Percentiles rank a stretch among this genome's conserved stretches.
phyloP scores from a whole-genome alignment of 148 eudicot genomes.

The Oxyria digyna region DNA sequence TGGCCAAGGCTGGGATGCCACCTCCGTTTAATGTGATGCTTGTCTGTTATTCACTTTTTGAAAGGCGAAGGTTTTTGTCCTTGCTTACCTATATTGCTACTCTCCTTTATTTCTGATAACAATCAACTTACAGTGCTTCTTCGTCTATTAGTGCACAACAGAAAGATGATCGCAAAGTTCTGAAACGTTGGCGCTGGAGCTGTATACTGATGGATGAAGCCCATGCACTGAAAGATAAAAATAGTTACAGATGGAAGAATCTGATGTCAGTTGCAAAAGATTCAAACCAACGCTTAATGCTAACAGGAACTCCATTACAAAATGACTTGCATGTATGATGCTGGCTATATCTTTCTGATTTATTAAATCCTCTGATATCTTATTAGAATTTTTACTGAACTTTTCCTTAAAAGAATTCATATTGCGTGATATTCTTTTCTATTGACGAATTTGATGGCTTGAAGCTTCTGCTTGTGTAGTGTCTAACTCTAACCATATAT shows the following conservation, averaged over 20 bases:
- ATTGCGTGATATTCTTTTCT: background rate
- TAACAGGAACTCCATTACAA: conserved; percentile 96
- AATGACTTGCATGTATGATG: conserved; percentile 84
- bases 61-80: conserved; percentile 73
- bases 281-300: conserved; percentile 93
- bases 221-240: conserved; percentile 92
- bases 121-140: conserved; percentile 25
- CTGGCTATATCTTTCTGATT: background rate
- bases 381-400: background rate
- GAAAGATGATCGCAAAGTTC: conserved; percentile 89
- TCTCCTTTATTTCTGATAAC: conserved; percentile 9
- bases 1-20: conserved; percentile 61
- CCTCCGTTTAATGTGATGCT: conserved; percentile 92
- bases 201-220: conserved; percentile 98
- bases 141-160: conserved; percentile 67
- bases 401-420: background rate
- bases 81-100: conserved; percentile 2
- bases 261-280: conserved; percentile 80
- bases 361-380: background rate
- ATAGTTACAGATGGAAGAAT: conserved; percentile 96
- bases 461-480: background rate
- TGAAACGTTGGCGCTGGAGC: conserved; percentile 92
- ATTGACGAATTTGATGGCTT: background rate
- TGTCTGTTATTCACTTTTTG: conserved; percentile 91
- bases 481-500: background rate